A percentile compares a stretch with the other conserved stretches of the same genome.
Evolutionary conservation across 192 early-diverging fungal species (phyloP).

Genomic region (Gigaspora rosea): DNA sequence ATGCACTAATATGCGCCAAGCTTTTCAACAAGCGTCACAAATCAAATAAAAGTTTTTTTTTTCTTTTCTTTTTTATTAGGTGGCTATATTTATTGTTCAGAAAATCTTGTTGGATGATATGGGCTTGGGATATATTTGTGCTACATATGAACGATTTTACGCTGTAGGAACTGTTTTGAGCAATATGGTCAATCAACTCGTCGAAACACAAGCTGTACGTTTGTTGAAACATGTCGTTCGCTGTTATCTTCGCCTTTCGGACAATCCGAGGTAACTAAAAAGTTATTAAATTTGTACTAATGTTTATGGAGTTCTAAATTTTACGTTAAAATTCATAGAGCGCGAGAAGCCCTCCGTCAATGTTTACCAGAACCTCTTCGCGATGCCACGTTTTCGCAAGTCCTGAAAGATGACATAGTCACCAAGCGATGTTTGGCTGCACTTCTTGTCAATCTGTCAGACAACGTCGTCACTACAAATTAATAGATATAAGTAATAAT

Average conservation of each 20-base stretch:
- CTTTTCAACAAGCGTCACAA: not conserved
- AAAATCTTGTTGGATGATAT: conserved; percentile 94
- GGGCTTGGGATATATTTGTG: conserved; percentile 87
- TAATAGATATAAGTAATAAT: not conserved
- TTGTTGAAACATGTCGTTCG: conserved; percentile 93
- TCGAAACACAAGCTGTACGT: conserved; percentile 79
- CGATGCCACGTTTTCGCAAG: conserved; percentile 82
- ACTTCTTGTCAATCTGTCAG: conserved; percentile 61
- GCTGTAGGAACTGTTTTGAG: conserved; percentile 93
- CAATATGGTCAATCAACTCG: conserved; percentile 92
- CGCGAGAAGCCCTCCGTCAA: conserved; percentile 88
- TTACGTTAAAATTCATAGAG: conserved; percentile 44
- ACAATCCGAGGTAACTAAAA: conserved; percentile 69
- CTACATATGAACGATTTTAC: conserved; percentile 90
- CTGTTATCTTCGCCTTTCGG: conserved; percentile 89
- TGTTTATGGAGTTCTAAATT: not conserved
- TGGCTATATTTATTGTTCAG: conserved; percentile 99
- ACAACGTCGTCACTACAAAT: conserved; percentile 36
- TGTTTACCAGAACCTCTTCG: conserved; percentile 86
- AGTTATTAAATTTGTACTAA: not conserved
- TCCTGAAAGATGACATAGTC: conserved; percentile 86
- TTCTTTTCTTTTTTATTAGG: conserved; percentile 33
- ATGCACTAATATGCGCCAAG: conserved; percentile 27
- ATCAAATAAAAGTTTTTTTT: not conserved
- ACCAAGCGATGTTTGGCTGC: conserved; percentile 84